phyloP scores from a whole-genome alignment of 208 protist genomes.

The Trypanosomatidae sp. region DNA sequence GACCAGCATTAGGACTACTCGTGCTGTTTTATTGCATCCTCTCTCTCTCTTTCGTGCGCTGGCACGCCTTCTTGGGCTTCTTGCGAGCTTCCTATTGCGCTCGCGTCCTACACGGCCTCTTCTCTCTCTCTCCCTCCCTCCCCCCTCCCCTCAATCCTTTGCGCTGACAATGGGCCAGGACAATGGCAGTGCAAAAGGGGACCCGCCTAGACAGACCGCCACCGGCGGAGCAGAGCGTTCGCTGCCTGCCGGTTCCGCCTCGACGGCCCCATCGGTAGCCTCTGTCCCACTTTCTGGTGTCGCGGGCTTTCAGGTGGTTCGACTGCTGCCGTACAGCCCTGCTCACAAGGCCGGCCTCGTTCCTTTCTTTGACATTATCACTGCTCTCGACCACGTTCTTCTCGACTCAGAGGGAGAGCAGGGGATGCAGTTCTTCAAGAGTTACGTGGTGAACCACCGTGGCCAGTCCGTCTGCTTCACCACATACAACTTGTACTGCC shows the following conservation, averaged over 20 bases:
- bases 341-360: conserved; percentile 73
- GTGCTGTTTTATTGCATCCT: conserved; percentile 1
- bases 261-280: neutral
- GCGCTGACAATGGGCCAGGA: conserved; percentile 46
- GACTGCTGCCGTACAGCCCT: conserved; percentile 72
- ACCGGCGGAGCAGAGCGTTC: neutral
- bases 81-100: neutral
- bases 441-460: conserved; percentile 42
- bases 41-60: conserved; percentile 15
- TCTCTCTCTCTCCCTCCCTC: neutral
- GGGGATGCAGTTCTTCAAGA: conserved; percentile 53
- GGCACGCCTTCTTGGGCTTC: conserved; percentile 1
- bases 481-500: conserved; percentile 69
- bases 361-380: conserved; percentile 91
- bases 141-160: neutral
- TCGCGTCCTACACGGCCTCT: neutral
- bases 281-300: conserved; percentile 28
- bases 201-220: neutral
- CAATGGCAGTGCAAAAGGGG: conserved; percentile 28
- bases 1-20: neutral
- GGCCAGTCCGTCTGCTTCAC: conserved; percentile 49
- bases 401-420: conserved; percentile 20
- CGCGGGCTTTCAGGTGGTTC: conserved; percentile 78
- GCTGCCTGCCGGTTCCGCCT: neutral
- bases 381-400: conserved; percentile 52